Percentiles rank a stretch among this genome's conserved stretches.
Evolutionary conservation across 2,329 filamentous ascomycete genomes (phyloP).

Genomic region (Alternaria alternata): DNA sequence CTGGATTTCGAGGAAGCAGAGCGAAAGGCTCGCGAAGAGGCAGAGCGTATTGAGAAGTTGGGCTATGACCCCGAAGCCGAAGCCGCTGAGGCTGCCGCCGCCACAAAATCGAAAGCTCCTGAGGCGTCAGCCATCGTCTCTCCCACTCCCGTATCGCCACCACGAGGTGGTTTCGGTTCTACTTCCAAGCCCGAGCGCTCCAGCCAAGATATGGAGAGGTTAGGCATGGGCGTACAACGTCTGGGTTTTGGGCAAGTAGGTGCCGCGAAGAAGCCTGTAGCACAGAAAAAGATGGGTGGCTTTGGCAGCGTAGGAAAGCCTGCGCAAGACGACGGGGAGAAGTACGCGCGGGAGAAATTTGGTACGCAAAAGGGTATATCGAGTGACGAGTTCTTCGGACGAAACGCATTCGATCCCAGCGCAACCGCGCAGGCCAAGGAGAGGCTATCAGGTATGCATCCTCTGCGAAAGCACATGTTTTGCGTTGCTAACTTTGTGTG

Average conservation of each 20-base stretch:
- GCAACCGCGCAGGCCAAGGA: slow-evolving; percentile 86
- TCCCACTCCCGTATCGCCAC: slow-evolving; percentile 78
- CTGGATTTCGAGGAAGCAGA: slow-evolving; percentile 97
- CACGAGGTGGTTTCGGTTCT: slow-evolving; percentile 68
- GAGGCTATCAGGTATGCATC: slow-evolving; percentile 68
- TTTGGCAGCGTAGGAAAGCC: slow-evolving; percentile 88
- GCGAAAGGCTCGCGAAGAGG: slow-evolving; percentile 96
- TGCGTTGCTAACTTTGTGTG: slow-evolving; percentile 6
- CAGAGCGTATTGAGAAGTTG: slow-evolving; percentile 91
- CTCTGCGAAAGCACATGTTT: not conserved
- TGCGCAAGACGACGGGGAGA: slow-evolving; percentile 74
- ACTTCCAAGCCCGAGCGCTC: slow-evolving; percentile 62
- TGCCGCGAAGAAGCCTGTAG: slow-evolving; percentile 62
- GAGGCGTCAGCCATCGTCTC: slow-evolving; percentile 70
- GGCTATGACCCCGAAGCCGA: slow-evolving; percentile 96
- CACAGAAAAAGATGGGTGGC: slow-evolving; percentile 80
- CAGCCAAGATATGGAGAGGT: slow-evolving; percentile 81
- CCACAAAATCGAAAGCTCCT: slow-evolving; percentile 51
- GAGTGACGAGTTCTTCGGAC: slow-evolving; percentile 97
- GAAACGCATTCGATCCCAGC: slow-evolving; percentile 81
- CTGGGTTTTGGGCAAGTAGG: slow-evolving; percentile 90
- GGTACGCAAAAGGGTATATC: slow-evolving; percentile 94
- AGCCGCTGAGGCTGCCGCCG: slow-evolving; percentile 49
- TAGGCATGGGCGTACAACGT: slow-evolving; percentile 87
- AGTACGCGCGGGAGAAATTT: slow-evolving; percentile 87